Evolutionary conservation across 495 filamentous ascomycete species (phyloP), one percentile per base, ranked within the genome.

Genomic region (Parathielavia hyrcaniae): DNA sequence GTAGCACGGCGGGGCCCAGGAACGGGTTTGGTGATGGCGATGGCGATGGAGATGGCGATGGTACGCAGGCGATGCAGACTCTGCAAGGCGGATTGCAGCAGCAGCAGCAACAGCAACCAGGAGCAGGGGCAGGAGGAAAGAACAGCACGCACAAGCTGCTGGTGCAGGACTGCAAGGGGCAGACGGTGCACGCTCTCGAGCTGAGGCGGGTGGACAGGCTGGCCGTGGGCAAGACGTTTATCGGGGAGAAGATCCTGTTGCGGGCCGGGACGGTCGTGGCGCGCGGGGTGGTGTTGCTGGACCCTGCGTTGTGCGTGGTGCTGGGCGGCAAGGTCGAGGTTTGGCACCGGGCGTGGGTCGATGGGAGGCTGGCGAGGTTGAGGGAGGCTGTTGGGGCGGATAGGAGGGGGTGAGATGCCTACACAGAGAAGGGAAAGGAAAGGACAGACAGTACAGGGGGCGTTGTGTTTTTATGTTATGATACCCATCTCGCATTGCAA

Each of bases 271-370:
- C 72, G 10, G 73, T 77, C 12, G 84, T 96, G 34, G 86, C 88
- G 20, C 75, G 93, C 26, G 95, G 89, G 0, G 79, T 92, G 61
- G 63, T 95, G 16, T 67, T 98, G 64, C 71, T 98, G 12, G 84
- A 90, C 43, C 84, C 88, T 1, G 71, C 64, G 13, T 80, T 64
- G 17, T 82, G 81, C 46, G 78, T 76, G 38, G 61, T 96, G 4
- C 70, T 97, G 16, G 93, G 93, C 2, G 93, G 93, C 0, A 96
- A 89, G 79, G 84, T 97, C 52, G 91, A 96, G 54, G 75, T 66
- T 0, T 77, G 90, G 77, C 87, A 96, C 64, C 82, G 81, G 65
- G 73, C 73, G 35, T 97, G 93, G 91, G 79, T 77, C 55, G 84
- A 87, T 30, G 80, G 81, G 16, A 77, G 90, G 63, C 86, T 96